Conservation (phyloP, 495 filamentous ascomycete genomes). For the Aspergillus sclerotiicarbonarius region DNA sequence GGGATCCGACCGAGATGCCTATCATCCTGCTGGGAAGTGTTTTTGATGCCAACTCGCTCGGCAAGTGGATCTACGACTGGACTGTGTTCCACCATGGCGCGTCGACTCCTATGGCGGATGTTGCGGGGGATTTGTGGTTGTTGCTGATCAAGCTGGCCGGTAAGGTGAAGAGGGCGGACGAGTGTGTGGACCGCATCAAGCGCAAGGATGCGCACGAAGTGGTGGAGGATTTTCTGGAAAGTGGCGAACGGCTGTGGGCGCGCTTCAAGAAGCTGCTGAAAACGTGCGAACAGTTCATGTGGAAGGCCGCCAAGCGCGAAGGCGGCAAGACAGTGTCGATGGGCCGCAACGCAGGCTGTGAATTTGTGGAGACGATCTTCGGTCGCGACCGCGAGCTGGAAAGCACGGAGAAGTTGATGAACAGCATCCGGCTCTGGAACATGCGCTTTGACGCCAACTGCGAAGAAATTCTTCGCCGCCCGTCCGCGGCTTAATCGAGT, state of each 20-base stretch:
- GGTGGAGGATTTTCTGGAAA: constrained; percentile 88
- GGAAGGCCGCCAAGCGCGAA: constrained; percentile 68
- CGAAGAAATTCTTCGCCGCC: constrained; percentile 75
- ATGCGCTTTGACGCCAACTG: constrained; percentile 96
- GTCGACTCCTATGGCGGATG: constrained; percentile 81
- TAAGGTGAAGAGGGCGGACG: constrained; percentile 90
- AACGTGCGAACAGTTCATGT: constrained; percentile 91
- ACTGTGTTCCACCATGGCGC: constrained; percentile 90
- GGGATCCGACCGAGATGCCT: constrained; percentile 91
- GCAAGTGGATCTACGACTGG: constrained; percentile 99
- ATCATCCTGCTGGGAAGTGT: constrained; percentile 94
- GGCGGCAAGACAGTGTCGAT: constrained; percentile 65
- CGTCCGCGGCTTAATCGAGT: constrained; percentile 14
- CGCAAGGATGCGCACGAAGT: constrained; percentile 70
- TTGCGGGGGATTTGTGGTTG: constrained; percentile 94
- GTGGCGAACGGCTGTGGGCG: constrained; percentile 81
- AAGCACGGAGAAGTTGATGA: constrained; percentile 94
- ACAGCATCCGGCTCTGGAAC: constrained; percentile 86
- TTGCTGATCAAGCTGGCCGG: constrained; percentile 92
- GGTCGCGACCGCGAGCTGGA: constrained; percentile 89
- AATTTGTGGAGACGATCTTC: constrained; percentile 97
- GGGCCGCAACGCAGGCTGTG: constrained; percentile 88
- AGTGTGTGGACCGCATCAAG: constrained; percentile 72
- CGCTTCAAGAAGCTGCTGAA: constrained; percentile 87
- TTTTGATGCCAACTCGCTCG: constrained; percentile 95